These are phyloP conservation scores for Leptomonas pyrrhocoris DNA, from an alignment of 208 protist genomes.

Conservation along the genomic window DNA sequence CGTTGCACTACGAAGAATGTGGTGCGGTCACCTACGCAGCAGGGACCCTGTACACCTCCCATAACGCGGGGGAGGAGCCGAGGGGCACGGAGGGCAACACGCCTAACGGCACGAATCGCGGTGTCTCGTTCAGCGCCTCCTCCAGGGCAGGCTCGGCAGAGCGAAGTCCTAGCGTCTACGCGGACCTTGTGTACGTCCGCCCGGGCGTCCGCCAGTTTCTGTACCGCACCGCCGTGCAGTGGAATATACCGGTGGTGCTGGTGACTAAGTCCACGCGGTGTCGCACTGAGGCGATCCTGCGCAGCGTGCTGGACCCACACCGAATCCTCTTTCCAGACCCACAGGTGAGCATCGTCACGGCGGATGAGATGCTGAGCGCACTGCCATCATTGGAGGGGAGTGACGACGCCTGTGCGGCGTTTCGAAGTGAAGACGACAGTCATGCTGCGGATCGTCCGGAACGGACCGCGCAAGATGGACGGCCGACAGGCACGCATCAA, in stretches of 20 bases:
- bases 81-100: not conserved
- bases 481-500: too few species aligned
- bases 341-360: slow-evolving; percentile 23
- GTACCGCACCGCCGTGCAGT: slow-evolving; percentile 52
- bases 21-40: slow-evolving; percentile 40
- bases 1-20: slow-evolving; percentile 50
- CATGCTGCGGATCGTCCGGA: not conserved
- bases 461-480: not conserved
- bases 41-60: not conserved
- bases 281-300: slow-evolving; percentile 70
- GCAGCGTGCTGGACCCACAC: slow-evolving; percentile 64
- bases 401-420: not conserved
- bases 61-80: not conserved
- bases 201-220: slow-evolving; percentile 62
- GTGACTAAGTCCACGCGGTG: slow-evolving; percentile 71
- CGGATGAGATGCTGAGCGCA: slow-evolving; percentile 29
- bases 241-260: slow-evolving; percentile 75
- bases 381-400: not conserved
- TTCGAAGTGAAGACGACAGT: too few species aligned
- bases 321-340: slow-evolving; percentile 49
- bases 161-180: slow-evolving; percentile 9
- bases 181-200: slow-evolving; percentile 72
- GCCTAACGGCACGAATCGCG: not conserved
- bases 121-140: not conserved
- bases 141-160: not conserved